phyloP scores from a whole-genome alignment of 345 rosid species.

The Linum trigynum region DNA sequence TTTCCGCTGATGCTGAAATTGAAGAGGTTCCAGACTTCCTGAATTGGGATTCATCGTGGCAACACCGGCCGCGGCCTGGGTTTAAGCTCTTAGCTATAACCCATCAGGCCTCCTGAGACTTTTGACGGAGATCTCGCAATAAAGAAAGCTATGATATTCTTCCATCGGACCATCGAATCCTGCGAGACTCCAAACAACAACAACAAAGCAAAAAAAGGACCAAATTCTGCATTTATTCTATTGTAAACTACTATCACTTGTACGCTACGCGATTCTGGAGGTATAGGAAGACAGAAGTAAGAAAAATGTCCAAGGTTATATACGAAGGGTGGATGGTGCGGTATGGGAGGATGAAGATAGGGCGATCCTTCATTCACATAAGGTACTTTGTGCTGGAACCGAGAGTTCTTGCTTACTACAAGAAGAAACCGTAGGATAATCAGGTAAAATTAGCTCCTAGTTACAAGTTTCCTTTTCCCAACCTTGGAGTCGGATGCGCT shows the following conservation, averaged over 20 bases:
- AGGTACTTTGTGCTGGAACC: constrained; percentile 89
- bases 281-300: not conserved
- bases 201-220: too few species aligned
- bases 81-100: constrained; percentile 11
- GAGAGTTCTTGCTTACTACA: constrained; percentile 91
- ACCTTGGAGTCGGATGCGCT: too few species aligned
- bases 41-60: constrained; percentile 8
- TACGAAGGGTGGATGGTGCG: constrained; percentile 99
- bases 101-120: constrained; percentile 10
- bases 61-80: constrained; percentile 9
- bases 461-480: too few species aligned
- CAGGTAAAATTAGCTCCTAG: constrained; percentile 42
- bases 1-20: not conserved
- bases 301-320: constrained; percentile 63
- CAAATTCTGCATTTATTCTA: too few species aligned
- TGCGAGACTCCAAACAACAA: too few species aligned
- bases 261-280: too few species aligned
- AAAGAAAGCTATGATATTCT: too few species aligned
- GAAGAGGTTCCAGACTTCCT: not conserved
- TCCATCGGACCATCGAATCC: constrained; percentile 26
- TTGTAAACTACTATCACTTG: too few species aligned
- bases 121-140: constrained; percentile 13
- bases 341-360: constrained; percentile 96
- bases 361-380: constrained; percentile 91
- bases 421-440: constrained; percentile 87